Evolutionary conservation across 2,329 filamentous ascomycete species (phyloP), one percentile per base, ranked within the genome.

Genomic region (Cyphellophora attinorum): DNA sequence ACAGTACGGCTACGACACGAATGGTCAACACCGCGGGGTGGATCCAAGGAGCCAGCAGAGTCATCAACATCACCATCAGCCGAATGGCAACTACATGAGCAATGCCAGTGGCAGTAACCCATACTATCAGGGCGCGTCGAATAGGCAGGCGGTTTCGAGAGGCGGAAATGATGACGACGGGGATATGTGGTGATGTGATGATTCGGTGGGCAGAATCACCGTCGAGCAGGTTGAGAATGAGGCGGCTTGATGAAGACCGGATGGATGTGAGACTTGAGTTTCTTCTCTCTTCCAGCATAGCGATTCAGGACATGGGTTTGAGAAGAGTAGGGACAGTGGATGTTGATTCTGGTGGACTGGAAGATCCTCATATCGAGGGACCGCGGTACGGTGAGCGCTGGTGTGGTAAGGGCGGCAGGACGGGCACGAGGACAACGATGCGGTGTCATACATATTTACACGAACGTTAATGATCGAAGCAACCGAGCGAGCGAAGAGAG

Each of bases 141-240:
- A 42, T 31, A 27, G 56, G 34, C 57, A 61, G 41, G 58, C 57
- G 43, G 56, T 57, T 23, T 60, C 64, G 33, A 59, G 61, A 46
- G 52, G 52, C 34, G 45, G 59, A 44, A 57, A 61, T 32, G 60
- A 64, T 33, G 61, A 65, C 40, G 61, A 65, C 40, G 57, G 60
- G 38, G 61, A 65, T 46, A 66, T 67, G 62, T 68, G 64, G 64
- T 67, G 54, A n/a, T n/a, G n/a, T n/a, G n/a, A n/a, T n/a, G n/a
- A n/a, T n/a, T n/a, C n/a, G n/a, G n/a, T n/a, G n/a, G n/a, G n/a
- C n/a, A n/a, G n/a, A n/a, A n/a, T n/a, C n/a, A n/a, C n/a, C n/a
- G n/a, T n/a, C n/a, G n/a, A n/a, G n/a, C n/a, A n/a, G n/a, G n/a
- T n/a, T n/a, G n/a, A n/a, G n/a, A n/a, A n/a, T n/a, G n/a, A n/a